Evolutionary conservation across 192 early-diverging fungal species (phyloP).

Genomic region (Mortierella antarctica): DNA sequence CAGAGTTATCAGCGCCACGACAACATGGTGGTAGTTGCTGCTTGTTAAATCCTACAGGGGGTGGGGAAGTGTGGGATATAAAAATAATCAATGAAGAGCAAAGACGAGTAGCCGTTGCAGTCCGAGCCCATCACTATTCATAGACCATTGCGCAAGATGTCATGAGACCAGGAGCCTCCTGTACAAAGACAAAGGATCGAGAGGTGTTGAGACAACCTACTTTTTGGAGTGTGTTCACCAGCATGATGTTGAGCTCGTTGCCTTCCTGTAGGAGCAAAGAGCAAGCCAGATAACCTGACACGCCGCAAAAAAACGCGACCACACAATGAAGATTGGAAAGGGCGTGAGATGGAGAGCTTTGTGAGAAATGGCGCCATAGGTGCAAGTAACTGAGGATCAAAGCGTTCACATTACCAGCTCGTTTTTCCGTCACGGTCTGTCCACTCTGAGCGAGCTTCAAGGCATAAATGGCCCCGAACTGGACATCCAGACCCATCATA

Average conservation of each 20-base stretch:
- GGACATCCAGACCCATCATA: conserved; percentile 66
- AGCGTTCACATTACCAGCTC: conserved; percentile 41
- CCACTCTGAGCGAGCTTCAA: conserved; percentile 66
- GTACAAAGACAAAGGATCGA: not conserved
- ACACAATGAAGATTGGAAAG: not conserved
- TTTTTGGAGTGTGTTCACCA: conserved; percentile 66
- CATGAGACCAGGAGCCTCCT: too few relatives aligned
- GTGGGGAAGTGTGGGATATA: not conserved
- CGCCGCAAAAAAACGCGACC: not conserved
- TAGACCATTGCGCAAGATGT: too few relatives aligned
- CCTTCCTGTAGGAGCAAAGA: conserved; percentile 59
- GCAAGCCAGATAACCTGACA: conserved; percentile 61
- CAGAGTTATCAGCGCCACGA: conserved; percentile 60
- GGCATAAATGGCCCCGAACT: conserved; percentile 66
- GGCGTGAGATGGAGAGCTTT: not conserved
- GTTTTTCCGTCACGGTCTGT: conserved; percentile 57
- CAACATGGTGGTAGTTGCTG: conserved; percentile 59
- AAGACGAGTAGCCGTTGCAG: too few relatives aligned
- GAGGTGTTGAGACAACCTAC: conserved; percentile 15
- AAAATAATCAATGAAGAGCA: too few relatives aligned
- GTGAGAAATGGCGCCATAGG: not conserved
- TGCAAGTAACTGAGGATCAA: not conserved
- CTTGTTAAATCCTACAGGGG: conserved; percentile 62
- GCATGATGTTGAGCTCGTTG: conserved; percentile 64
- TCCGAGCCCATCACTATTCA: too few relatives aligned